Evolutionary conservation across 768 basidiomycete genomes (phyloP).

Genomic region (Serendipita sp.): DNA sequence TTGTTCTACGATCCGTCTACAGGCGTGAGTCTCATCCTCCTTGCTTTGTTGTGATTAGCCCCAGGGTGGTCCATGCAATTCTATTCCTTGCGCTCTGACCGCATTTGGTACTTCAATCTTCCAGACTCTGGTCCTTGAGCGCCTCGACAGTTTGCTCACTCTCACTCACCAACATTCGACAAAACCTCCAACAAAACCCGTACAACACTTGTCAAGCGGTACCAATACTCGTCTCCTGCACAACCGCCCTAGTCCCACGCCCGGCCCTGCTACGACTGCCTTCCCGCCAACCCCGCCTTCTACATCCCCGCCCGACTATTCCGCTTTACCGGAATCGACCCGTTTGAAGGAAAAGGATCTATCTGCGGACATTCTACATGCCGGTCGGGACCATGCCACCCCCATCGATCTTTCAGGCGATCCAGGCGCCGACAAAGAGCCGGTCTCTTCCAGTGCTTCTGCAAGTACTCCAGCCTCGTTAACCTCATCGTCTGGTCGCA

Average conservation of each 20-base stretch:
- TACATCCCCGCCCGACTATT: constrained; percentile 3
- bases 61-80: background rate
- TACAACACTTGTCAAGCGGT: background rate
- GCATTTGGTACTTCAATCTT: background rate
- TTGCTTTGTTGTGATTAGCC: constrained; percentile 3
- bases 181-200: background rate
- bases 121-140: constrained; percentile 4
- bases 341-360: background rate
- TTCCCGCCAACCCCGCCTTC: constrained; percentile 4
- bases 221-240: background rate
- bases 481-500: background rate
- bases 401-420: background rate
- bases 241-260: constrained; percentile 1
- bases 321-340: background rate
- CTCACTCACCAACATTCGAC: background rate
- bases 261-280: background rate
- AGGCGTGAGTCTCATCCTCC: background rate
- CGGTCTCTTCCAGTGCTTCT: background rate
- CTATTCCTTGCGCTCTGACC: background rate
- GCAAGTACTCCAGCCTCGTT: background rate
- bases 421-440: background rate
- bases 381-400: background rate
- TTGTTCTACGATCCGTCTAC: constrained; percentile 2
- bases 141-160: background rate
- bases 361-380: background rate